phyloP scores from a whole-genome alignment of 495 filamentous ascomycete species.

The Penicillium pancosmium region DNA sequence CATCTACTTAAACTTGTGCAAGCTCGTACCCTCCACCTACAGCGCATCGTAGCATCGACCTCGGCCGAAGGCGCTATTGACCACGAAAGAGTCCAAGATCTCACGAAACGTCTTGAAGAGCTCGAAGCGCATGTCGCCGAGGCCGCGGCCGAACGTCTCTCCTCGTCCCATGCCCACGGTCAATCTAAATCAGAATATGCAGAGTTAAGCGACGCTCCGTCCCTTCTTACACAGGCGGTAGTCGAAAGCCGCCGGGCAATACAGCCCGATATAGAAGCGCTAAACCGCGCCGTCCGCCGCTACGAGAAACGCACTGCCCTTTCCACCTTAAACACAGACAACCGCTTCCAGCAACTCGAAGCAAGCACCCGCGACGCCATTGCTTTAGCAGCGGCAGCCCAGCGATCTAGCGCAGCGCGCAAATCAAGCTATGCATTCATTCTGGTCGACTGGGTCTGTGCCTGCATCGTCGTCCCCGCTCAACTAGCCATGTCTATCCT shows the following conservation, averaged over 20 bases:
- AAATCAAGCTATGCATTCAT: conserved; percentile 26
- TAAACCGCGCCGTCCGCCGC: conserved; percentile 87
- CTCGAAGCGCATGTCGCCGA: conserved; percentile 64
- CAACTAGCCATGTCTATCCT: conserved; percentile 30
- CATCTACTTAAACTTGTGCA: conserved; percentile 82
- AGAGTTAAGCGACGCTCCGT: conserved; percentile 27
- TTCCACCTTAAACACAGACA: conserved; percentile 72
- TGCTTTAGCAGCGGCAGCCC: conserved; percentile 74
- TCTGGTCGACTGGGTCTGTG: conserved; percentile 33
- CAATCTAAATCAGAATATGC: conserved; percentile 10
- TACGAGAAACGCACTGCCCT: conserved; percentile 88
- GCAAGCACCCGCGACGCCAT: conserved; percentile 73
- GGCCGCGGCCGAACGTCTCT: conserved; percentile 33
- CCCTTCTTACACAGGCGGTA: conserved; percentile 51
- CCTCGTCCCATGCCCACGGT: conserved; percentile 7
- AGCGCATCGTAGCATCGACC: conserved; percentile 65
- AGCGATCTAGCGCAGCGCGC: conserved; percentile 40
- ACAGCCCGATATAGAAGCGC: conserved; percentile 82
- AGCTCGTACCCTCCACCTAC: conserved; percentile 78
- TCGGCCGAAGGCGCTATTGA: conserved; percentile 42
- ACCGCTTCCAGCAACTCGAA: conserved; percentile 70
- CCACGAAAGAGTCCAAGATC: conserved; percentile 52
- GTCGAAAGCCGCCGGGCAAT: conserved; percentile 64
- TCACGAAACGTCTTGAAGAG: conserved; percentile 67
- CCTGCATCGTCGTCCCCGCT: conserved; percentile 31